Evolutionary conservation across 345 rosid genomes (phyloP).

Genomic region (Citrus hindsii): DNA sequence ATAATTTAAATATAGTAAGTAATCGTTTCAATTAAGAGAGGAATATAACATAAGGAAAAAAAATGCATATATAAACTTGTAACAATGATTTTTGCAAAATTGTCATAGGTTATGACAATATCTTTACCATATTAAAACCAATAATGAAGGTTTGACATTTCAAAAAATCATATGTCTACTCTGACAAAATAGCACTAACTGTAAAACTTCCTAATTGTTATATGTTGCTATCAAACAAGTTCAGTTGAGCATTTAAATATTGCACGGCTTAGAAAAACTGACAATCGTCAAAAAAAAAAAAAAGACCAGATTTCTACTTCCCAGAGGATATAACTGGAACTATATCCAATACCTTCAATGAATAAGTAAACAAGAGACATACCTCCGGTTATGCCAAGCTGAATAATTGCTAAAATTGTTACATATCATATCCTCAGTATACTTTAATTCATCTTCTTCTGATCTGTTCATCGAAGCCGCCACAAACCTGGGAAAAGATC

Average conservation of each 20-base stretch:
- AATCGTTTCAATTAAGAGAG: background rate
- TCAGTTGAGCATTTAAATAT: background rate
- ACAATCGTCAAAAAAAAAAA: background rate
- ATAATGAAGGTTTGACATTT: background rate
- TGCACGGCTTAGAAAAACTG: background rate
- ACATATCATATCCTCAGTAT: slow-evolving; percentile 59
- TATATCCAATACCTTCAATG: background rate
- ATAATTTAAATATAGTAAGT: background rate
- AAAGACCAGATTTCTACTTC: background rate
- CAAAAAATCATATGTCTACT: background rate
- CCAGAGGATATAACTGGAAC: background rate
- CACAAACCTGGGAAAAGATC: slow-evolving; percentile 56
- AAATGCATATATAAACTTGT: background rate
- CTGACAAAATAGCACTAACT: background rate
- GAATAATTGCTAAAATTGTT: slow-evolving; percentile 86
- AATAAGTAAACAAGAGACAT: slow-evolving; percentile 7
- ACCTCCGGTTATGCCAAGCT: slow-evolving; percentile 99
- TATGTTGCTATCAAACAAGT: background rate
- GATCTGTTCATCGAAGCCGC: slow-evolving; percentile 65
- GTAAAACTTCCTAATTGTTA: background rate
- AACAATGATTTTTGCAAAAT: background rate
- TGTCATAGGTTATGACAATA: background rate
- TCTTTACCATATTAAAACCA: background rate
- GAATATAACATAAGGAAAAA: background rate
- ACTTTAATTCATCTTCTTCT: slow-evolving; percentile 70